Base-by-base conservation (phyloP, 2,329 filamentous ascomycete genomes). In the Biscogniauxia marginata region DNA sequence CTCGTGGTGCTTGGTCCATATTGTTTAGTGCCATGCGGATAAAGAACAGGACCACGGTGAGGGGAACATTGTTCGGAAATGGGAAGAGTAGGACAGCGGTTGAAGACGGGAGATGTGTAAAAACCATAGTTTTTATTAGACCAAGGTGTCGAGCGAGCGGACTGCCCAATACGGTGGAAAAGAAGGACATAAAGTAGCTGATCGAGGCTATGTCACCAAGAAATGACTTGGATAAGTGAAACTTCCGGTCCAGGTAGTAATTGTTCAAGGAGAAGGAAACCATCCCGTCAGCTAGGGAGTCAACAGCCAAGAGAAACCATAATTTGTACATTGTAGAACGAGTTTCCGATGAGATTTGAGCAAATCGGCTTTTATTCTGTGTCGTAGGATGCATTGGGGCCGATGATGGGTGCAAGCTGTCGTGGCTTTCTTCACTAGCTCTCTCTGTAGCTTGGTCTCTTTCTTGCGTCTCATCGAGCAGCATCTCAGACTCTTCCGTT, bases 1-100 rank as follows among this genome's bases (percentile, higher is more conserved):
- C 75, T 2, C 86, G 77, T 0, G 86, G 86, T 0, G 84, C 85
- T 72, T 89, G 86, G 60, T 89, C 86, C 84, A 89, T 88, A 59
- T 81, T 85, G 64, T 88, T 88, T 46, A 89, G 73, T 0, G 83
- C 83, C 2, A 84, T 77, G 4, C 86, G 79, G 19, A 88, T 68
- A 22, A 87, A 75, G 1, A 89, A 72, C 0, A 89, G 73, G 0
- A 74, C 74, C 0, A 84, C 78, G 0, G 84, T 82, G 45, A 83
- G 65, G 43, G 76, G 76, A 1, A 86, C 72, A 2, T 71, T 74
- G 5, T 71, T 72, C 0, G 85, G 82, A 0, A 81, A 65, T 0
- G 85, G 84, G 52, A 89, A 86, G 4, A 87, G 65, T 3, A 86
- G 65, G 0, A 87, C 82, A 0, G 85, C 83, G 0, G 82, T 74